Evolutionary conservation across 257 asterid species (phyloP).

Genomic region (Mentha longifolia): DNA sequence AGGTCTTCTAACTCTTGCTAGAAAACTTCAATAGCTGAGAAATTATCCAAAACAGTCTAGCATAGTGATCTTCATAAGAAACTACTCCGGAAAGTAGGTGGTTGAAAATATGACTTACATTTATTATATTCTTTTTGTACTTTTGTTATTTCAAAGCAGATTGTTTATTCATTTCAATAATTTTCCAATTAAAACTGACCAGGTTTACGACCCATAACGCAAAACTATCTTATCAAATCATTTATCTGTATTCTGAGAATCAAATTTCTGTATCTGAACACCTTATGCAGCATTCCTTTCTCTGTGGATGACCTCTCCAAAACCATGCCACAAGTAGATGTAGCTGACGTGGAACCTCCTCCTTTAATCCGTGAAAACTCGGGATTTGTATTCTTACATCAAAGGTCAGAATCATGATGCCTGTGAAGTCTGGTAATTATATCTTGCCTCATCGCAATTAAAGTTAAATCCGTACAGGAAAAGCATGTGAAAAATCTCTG

Average conservation of each 20-base stretch:
- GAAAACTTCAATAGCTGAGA: neutral
- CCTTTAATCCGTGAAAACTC: conserved; percentile 92
- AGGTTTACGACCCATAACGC: no score
- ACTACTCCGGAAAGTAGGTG: no score
- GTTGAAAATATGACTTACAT: no score
- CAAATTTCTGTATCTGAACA: conserved; percentile 19
- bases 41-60: no score
- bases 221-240: neutral
- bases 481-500: conserved; percentile 42
- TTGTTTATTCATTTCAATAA: no score
- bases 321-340: conserved; percentile 78
- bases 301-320: conserved; percentile 96
- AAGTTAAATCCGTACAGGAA: conserved; percentile 31
- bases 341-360: conserved; percentile 86
- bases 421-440: conserved; percentile 25
- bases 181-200: no score
- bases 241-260: conserved; percentile 10
- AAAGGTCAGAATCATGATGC: conserved; percentile 56
- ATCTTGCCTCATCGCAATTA: neutral
- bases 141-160: no score
- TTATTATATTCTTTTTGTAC: no score
- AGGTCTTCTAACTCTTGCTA: conserved; percentile 18
- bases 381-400: conserved; percentile 85
- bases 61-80: no score
- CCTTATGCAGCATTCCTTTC: conserved; percentile 84